These are phyloP conservation scores for Magnolia changhungtana DNA, from an alignment of 164 flowering plant species.

Conservation along the genomic window DNA sequence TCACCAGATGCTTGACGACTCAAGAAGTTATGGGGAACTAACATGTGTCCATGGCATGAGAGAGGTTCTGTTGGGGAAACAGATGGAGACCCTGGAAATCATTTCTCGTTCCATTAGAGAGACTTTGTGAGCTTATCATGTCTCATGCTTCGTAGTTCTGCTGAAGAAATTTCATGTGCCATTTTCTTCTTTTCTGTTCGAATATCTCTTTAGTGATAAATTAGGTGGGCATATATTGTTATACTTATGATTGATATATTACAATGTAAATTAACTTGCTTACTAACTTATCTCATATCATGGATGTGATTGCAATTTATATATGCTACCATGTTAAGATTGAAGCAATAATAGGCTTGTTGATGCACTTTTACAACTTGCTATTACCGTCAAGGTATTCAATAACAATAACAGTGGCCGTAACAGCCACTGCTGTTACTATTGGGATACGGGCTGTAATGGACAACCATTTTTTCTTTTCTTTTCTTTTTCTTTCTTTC, in stretches of 20 bases:
- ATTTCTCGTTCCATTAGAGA: conserved; percentile 50
- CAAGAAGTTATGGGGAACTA: conserved; percentile 52
- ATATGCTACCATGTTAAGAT: background rate
- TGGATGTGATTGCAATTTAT: background rate
- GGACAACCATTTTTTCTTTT: too few relatives aligned
- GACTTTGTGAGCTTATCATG: conserved; percentile 46
- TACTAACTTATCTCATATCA: background rate
- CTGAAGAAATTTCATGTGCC: background rate
- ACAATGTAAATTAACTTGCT: background rate
- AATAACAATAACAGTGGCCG: too few relatives aligned
- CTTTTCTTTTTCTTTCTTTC: too few relatives aligned
- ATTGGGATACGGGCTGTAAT: too few relatives aligned
- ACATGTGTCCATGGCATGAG: conserved; percentile 37
- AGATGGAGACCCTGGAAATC: conserved; percentile 63
- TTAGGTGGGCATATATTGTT: too few relatives aligned
- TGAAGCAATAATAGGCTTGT: too few relatives aligned
- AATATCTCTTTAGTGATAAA: too few relatives aligned
- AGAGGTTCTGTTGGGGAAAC: conserved; percentile 48
- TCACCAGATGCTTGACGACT: conserved; percentile 48
- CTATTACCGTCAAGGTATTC: too few relatives aligned
- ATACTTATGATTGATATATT: background rate
- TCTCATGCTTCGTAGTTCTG: background rate
- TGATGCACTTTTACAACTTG: too few relatives aligned
- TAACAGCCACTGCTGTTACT: too few relatives aligned
- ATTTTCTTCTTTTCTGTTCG: background rate